Percentiles rank a stretch among this genome's conserved stretches.
Conservation (phyloP, 1,284 basidiomycete genomes). For the Ustilago lituana region DNA sequence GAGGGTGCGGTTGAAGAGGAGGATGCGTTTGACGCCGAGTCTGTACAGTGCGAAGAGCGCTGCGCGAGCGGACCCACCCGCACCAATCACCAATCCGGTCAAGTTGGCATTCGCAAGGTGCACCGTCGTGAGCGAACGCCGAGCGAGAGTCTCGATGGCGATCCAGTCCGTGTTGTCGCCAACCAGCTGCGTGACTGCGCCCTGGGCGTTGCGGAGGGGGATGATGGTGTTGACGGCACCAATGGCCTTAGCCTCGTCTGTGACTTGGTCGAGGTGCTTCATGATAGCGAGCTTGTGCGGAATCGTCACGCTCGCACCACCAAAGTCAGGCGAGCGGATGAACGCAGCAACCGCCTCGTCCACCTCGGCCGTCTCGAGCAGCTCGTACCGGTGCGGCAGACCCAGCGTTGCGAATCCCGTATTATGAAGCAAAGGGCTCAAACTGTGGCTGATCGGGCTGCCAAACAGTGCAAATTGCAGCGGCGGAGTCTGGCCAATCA, state of each 20-base stretch:
- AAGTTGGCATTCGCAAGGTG: slow-evolving; percentile 36
- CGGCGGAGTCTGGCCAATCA: slow-evolving; percentile 80
- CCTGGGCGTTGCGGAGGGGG: slow-evolving; percentile 36
- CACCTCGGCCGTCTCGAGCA: slow-evolving; percentile 79
- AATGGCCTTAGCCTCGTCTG: slow-evolving; percentile 59
- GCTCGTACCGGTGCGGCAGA: slow-evolving; percentile 72
- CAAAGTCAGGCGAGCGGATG: slow-evolving; percentile 79
- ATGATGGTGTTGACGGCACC: slow-evolving; percentile 66
- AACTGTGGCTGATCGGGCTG: slow-evolving; percentile 84
- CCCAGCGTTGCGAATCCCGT: slow-evolving; percentile 83
- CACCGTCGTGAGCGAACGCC: slow-evolving; percentile 36
- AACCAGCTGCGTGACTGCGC: slow-evolving; percentile 24
- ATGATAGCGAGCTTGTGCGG: slow-evolving; percentile 63
- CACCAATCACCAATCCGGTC: slow-evolving; percentile 63
- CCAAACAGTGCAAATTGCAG: slow-evolving; percentile 87
- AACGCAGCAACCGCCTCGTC: slow-evolving; percentile 76
- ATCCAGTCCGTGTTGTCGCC: slow-evolving; percentile 67
- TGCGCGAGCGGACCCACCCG: slow-evolving; percentile 64
- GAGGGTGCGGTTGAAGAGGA: slow-evolving; percentile 65
- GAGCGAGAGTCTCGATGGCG: slow-evolving; percentile 53
- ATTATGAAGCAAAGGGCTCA: slow-evolving; percentile 93
- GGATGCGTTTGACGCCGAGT: slow-evolving; percentile 55
- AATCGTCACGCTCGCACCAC: slow-evolving; percentile 89
- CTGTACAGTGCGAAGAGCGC: slow-evolving; percentile 64
- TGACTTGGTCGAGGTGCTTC: slow-evolving; percentile 55